Percentiles rank a stretch among this genome's conserved stretches.
These are phyloP conservation scores for Tetragonia tetragonoides DNA, from an alignment of 148 eudicot species.

Conservation along the genomic window DNA sequence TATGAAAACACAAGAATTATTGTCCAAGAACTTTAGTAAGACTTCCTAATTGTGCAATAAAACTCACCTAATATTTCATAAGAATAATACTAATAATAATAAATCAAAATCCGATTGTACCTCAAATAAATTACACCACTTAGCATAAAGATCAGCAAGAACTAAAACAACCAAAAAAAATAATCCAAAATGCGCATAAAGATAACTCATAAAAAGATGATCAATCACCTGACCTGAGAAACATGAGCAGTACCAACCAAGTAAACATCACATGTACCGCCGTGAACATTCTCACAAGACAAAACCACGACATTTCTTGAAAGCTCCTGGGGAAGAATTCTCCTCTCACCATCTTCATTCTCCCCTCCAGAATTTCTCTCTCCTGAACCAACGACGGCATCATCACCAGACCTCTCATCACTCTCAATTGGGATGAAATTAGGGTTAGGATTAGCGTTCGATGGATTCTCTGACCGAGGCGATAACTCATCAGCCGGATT, in stretches of 20 bases:
- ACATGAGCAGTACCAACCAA: conserved; percentile 91
- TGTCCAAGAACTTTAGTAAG: no score
- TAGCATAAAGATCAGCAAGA: neutral
- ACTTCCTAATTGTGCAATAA: no score
- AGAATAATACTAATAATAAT: no score
- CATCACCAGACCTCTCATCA: conserved; percentile 16
- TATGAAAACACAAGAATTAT: no score
- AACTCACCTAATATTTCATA: no score
- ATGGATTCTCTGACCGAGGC: neutral
- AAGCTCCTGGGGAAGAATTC: conserved; percentile 50
- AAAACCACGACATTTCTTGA: conserved; percentile 49
- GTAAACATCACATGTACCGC: conserved; percentile 68
- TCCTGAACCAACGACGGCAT: conserved; percentile 17
- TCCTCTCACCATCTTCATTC: conserved; percentile 19
- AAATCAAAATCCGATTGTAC: no score
- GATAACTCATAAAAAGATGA: neutral
- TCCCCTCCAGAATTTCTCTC: conserved; percentile 6
- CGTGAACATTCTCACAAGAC: conserved; percentile 54
- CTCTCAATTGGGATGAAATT: conserved; percentile 24
- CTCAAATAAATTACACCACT: no score
- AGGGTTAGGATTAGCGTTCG: conserved; percentile 18
- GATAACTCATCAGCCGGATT: conserved; percentile 24
- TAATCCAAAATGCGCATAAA: neutral
- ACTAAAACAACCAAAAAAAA: conserved; percentile 11
- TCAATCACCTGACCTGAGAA: conserved; percentile 51